Evolutionary conservation across 768 basidiomycete genomes (phyloP).

Genomic region (Tephrocybe sp.): DNA sequence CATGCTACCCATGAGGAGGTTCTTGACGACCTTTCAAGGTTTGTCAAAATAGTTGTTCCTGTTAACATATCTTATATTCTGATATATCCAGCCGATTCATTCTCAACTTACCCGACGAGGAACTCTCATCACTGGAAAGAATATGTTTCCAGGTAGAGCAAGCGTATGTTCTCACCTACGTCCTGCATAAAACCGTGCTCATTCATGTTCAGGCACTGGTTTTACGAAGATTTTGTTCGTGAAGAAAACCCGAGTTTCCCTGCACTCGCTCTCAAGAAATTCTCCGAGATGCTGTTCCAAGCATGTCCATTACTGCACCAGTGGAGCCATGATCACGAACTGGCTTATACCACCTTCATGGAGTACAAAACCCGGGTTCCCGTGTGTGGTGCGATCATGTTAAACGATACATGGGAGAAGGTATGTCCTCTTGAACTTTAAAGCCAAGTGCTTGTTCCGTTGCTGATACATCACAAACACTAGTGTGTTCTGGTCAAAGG

Average conservation of each 20-base stretch:
- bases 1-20: slow-evolving; percentile 82
- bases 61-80: slow-evolving; percentile 9
- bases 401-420: slow-evolving; percentile 92
- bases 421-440: slow-evolving; percentile 48
- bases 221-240: slow-evolving; percentile 98
- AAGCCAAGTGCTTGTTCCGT: too few species aligned
- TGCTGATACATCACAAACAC: too few species aligned
- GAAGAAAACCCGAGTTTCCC: slow-evolving; percentile 88
- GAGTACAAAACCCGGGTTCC: slow-evolving; percentile 96
- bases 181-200: slow-evolving; percentile 13
- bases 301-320: slow-evolving; percentile 81
- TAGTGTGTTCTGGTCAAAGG: slow-evolving; percentile 98
- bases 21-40: slow-evolving; percentile 91
- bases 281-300: slow-evolving; percentile 89
- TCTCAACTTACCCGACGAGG: slow-evolving; percentile 92
- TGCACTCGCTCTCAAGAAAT: slow-evolving; percentile 85
- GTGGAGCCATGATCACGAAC: slow-evolving; percentile 83
- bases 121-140: slow-evolving; percentile 87
- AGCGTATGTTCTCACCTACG: slow-evolving; percentile 63
- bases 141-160: slow-evolving; percentile 99
- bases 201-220: slow-evolving; percentile 81
- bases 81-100: slow-evolving; percentile 76
- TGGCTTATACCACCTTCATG: slow-evolving; percentile 89
- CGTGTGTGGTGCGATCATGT: slow-evolving; percentile 96
- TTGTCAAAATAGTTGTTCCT: slow-evolving; percentile 9